Conservation (phyloP, 2,329 filamentous ascomycete genomes). For the Xylariales sp. region DNA sequence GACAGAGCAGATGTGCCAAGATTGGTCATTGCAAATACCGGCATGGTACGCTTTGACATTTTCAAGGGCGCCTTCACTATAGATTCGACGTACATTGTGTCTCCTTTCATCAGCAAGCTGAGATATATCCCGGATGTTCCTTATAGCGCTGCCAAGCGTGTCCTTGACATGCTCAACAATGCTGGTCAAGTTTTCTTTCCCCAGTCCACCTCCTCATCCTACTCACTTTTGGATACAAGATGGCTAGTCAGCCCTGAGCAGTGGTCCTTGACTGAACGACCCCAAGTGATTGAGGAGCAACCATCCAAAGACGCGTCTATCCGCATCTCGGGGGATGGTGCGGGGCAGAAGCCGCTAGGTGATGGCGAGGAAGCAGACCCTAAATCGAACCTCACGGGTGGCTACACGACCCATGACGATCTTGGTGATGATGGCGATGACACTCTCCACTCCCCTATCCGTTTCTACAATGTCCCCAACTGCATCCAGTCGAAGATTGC, state of each 20-base stretch:
- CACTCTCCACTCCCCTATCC: slow-evolving; percentile 71
- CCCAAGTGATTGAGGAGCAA: too few relatives aligned
- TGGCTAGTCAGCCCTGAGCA: slow-evolving; percentile 49
- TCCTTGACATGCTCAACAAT: slow-evolving; percentile 57
- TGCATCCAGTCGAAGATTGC: slow-evolving; percentile 67
- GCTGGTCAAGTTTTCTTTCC: slow-evolving; percentile 43
- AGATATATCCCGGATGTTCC: slow-evolving; percentile 76
- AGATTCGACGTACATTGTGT: slow-evolving; percentile 81
- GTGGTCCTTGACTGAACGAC: slow-evolving; percentile 6
- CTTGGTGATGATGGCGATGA: slow-evolving; percentile 83
- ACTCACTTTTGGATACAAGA: slow-evolving; percentile 38
- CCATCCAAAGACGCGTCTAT: too few relatives aligned
- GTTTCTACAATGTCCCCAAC: slow-evolving; percentile 77
- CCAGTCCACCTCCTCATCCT: slow-evolving; percentile 9
- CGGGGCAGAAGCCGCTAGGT: too few relatives aligned
- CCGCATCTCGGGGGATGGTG: too few relatives aligned
- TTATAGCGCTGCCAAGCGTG: slow-evolving; percentile 66
- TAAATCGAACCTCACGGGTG: slow-evolving; percentile 38
- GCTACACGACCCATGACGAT: slow-evolving; percentile 61
- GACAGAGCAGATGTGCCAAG: slow-evolving; percentile 57
- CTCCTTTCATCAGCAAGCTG: slow-evolving; percentile 80
- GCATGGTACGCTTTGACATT: slow-evolving; percentile 90
- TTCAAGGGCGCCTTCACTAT: slow-evolving; percentile 88
- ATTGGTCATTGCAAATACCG: slow-evolving; percentile 80
- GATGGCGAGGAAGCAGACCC: slow-evolving; percentile 14